phyloP scores from a whole-genome alignment of 1,284 basidiomycete species.

The Puccinia horiana region DNA sequence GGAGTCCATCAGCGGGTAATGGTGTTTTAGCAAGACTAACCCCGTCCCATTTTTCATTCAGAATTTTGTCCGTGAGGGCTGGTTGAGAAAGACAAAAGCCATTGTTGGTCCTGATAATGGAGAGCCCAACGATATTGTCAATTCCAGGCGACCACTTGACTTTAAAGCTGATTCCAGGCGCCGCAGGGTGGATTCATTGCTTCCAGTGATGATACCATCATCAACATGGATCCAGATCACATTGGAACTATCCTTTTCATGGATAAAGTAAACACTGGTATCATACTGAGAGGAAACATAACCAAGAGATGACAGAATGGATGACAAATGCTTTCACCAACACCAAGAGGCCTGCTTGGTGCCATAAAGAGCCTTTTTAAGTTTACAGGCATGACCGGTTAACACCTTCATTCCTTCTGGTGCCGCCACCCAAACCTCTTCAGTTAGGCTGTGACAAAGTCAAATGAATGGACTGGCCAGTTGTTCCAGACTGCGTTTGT shows the following conservation, averaged over 20 bases:
- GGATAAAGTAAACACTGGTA: neutral
- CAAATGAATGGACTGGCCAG: conserved; percentile 21
- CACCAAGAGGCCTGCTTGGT: conserved; percentile 2
- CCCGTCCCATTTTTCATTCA: neutral
- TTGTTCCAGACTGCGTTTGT: neutral
- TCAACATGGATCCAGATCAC: conserved; percentile 18
- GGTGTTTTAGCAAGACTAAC: neutral
- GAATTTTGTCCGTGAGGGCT: neutral
- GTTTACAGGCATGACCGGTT: neutral
- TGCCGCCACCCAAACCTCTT: conserved; percentile 2
- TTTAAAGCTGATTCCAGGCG: neutral
- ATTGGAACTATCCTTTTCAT: too few species aligned
- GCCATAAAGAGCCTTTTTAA: conserved; percentile 27
- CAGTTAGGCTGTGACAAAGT: conserved; percentile 3
- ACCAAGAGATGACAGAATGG: neutral
- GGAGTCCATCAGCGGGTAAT: neutral
- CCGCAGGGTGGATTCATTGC: neutral
- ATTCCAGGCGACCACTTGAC: neutral
- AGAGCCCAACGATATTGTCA: neutral
- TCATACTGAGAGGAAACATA: conserved; percentile 16
- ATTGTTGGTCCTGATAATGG: too few species aligned
- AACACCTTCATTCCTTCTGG: conserved; percentile 1
- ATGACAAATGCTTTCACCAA: conserved; percentile 15
- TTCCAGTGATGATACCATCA: neutral
- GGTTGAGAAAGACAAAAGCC: neutral